Evolutionary conservation across 257 asterid species (phyloP).

Genomic region (Ajuga chamaepitys): DNA sequence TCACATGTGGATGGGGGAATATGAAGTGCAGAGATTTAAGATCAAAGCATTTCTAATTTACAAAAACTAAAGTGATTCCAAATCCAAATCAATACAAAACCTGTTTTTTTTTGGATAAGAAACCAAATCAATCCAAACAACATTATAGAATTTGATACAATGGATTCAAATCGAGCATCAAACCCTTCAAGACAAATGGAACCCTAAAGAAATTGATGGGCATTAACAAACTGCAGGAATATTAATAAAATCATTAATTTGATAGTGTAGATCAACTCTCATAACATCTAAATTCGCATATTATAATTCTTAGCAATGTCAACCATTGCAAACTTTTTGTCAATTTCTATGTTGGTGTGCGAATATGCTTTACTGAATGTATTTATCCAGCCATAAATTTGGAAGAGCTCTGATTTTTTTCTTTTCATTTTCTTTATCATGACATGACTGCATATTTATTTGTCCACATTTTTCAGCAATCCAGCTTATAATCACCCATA

Average conservation of each 20-base stretch:
- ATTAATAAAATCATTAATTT: neutral
- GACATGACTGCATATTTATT: neutral
- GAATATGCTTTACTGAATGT: neutral
- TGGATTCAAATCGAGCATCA: too few species aligned
- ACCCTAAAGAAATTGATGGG: too few species aligned
- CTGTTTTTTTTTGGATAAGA: too few species aligned
- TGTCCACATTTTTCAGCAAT: neutral
- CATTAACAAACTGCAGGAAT: neutral
- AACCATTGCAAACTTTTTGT: neutral
- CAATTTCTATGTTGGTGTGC: neutral
- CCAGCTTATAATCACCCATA: neutral
- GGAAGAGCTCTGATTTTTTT: neutral
- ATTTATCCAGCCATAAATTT: neutral
- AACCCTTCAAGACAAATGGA: too few species aligned
- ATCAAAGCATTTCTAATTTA: too few species aligned
- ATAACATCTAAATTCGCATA: neutral
- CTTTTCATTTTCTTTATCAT: neutral
- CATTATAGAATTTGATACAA: too few species aligned
- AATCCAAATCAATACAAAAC: too few species aligned
- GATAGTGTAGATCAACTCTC: neutral
- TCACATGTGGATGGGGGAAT: too few species aligned
- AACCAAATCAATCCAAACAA: too few species aligned
- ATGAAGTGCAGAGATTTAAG: too few species aligned
- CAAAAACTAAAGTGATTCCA: too few species aligned
- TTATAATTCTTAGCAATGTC: neutral